Evolutionary conservation across 2,329 filamentous ascomycete genomes (phyloP), one percentile per base, ranked within the genome.

Genomic region (Ophiostoma triangulosporum): DNA sequence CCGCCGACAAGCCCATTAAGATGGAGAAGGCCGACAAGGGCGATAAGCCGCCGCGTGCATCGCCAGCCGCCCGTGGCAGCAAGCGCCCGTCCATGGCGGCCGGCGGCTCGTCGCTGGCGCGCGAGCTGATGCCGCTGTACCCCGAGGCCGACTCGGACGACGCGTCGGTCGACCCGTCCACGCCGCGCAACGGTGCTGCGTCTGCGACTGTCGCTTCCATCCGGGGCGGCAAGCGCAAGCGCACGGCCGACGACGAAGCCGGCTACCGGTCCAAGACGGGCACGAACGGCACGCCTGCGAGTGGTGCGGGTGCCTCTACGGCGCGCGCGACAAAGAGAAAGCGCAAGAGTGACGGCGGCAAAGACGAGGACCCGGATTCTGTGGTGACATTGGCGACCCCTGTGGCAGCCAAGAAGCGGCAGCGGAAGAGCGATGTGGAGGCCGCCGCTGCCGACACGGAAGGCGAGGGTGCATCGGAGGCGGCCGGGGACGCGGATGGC

Each of bases 241-340:
- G 73, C 48, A 38, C 50, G 6, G 36, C 63, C 27, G 77, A 80
- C 32, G 79, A 81, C 7, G 79, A 83, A 57, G 65, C 68, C 0
- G 77, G 78, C 4, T 82, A 82, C 62, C 71, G 77, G 55, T 77
- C 78, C 3, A 78, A 80, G 58, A 74, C 74, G 3, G 78, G 77
- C 2, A 70, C 29, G 20, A 48, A 40, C 6, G 20, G 53, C 15
- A 33, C 27, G 14, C 17, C 48, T 9, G 31, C 29, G 1, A 14
- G 24, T 15, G 43, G 8, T 6, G 38, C 26, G 4, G 43, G 17
- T 5, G 32, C 70, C 2, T 73, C 36, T 17, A 35, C 53, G 12
- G 70, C 70, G 73, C 69, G 76, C 36, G 75, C 75, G 17, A 66
- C 68, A 0, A 81, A 81, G 69, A 75, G 74, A 65, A 81, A 79